Evolutionary conservation across 1,139 yeast genomes (phyloP), one percentile per base, ranked within the genome.

Genomic region (Taphrina betulina): DNA sequence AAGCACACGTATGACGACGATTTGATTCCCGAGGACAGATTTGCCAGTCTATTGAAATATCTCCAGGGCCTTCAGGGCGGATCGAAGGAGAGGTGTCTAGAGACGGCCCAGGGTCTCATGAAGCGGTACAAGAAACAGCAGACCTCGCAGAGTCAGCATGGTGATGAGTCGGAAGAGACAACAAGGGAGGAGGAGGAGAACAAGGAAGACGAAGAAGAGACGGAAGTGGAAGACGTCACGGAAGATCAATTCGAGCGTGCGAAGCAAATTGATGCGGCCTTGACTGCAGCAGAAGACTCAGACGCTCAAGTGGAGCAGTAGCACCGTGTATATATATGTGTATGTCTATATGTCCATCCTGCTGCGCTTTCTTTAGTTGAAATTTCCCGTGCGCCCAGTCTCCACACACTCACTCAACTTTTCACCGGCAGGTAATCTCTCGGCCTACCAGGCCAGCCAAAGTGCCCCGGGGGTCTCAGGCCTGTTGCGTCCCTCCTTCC

Each of bases 11-110:
- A 40, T 26, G 46, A 31, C 12, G 46, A 33, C 3, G 46, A 23
- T 4, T 20, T 50, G 41, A 29, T 50, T 22, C 40, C 38, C n/a
- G 46, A 22, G 17, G 46, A 29, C 26, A 17, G 37, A 19, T 20
- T 20, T 16, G 41, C 20, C 17, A 28, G 17, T 14, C 33, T 29
- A 24, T 33, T 50, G 22, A 12, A 16, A 34, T 50, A 50, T 28
- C 14, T 50, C n/a, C 22, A 20, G 14, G 46, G 37, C 5, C 36
- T 50, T 3, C 54, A 50, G 28, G 54, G 54, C 10, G 54, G 37
- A 14, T 29, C 46, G 17, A 33, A 28, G 41, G 34, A 14, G 24
- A 23, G 54, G 4, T 33, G 36, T 8, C 40, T 38, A 29, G 33
- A 40, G 45, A 35, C 44, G 12, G 54, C 54, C 5, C 31, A 16